Percentiles rank a stretch among this genome's conserved stretches.
phyloP scores from a whole-genome alignment of 225 moss, liverwort and hornwort species.

The Marchantia paleacea region DNA sequence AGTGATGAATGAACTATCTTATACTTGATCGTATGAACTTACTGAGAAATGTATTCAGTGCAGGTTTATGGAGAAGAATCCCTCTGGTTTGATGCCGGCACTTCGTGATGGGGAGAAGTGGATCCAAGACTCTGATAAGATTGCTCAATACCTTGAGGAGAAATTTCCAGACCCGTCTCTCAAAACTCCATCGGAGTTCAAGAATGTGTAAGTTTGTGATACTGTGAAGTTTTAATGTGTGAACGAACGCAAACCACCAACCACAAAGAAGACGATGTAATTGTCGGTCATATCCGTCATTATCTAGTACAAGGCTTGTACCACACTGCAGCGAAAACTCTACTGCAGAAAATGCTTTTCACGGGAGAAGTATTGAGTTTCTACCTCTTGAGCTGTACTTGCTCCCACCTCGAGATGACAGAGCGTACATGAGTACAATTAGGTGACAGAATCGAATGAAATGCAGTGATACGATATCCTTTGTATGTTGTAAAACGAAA shows the following conservation, averaged over 20 bases:
- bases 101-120: slow-evolving; percentile 79
- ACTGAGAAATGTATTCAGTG: not conserved
- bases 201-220: slow-evolving; percentile 55
- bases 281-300: too few species aligned
- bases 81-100: slow-evolving; percentile 72
- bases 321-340: not conserved
- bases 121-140: slow-evolving; percentile 90
- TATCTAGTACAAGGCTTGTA: too few species aligned
- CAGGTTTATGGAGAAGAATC: slow-evolving; percentile 87
- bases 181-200: slow-evolving; percentile 54
- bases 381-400: too few species aligned
- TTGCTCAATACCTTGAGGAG: slow-evolving; percentile 72
- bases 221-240: not conserved
- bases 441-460: too few species aligned
- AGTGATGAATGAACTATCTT: not conserved
- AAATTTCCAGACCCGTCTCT: slow-evolving; percentile 59
- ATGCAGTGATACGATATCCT: too few species aligned
- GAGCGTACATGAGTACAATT: too few species aligned
- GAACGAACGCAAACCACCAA: too few species aligned
- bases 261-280: too few species aligned
- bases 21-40: not conserved
- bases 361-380: not conserved
- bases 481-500: too few species aligned
- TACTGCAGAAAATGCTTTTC: not conserved
- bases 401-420: too few species aligned